Percentiles rank a stretch among this genome's conserved stretches.
These are phyloP conservation scores for Fomitopsis serialis DNA, from an alignment of 768 basidiomycete species.

Conservation along the genomic window DNA sequence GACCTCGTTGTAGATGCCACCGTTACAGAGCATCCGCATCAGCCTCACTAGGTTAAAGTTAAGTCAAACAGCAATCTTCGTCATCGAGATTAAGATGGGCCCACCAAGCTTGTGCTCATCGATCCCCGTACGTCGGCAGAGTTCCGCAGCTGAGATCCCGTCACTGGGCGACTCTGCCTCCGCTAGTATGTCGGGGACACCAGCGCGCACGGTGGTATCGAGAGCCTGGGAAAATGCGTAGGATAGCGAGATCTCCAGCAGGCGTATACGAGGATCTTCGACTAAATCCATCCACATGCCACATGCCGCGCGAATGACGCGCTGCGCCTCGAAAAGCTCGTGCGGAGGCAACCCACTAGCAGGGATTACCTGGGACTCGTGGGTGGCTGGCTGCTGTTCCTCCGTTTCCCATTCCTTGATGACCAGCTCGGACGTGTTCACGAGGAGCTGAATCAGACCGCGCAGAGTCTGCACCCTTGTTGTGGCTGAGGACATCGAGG, in stretches of 20 bases:
- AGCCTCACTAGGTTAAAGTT: neutral
- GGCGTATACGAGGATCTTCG: conserved; percentile 2
- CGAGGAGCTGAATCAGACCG: neutral
- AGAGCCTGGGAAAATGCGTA: neutral
- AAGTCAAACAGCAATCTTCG: neutral
- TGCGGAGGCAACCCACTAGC: neutral
- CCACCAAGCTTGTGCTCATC: conserved; percentile 2
- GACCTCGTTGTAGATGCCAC: conserved; percentile 2
- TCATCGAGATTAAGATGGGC: neutral
- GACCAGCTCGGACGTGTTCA: conserved; percentile 3
- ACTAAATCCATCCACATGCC: conserved; percentile 3
- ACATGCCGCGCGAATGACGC: conserved; percentile 1
- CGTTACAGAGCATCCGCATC: neutral
- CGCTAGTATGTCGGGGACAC: conserved; percentile 3
- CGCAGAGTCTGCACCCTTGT: conserved; percentile 1
- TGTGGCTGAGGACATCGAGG: too few relatives aligned
- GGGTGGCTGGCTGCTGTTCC: neutral
- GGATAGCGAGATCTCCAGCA: conserved; percentile 1
- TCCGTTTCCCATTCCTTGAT: conserved; percentile 6
- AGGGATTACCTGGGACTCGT: too few relatives aligned
- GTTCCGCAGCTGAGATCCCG: neutral
- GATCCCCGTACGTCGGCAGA: neutral
- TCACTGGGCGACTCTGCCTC: neutral
- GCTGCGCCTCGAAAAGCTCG: neutral
- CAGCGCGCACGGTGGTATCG: neutral